Percentiles rank a stretch among this genome's conserved stretches.
Evolutionary conservation across 2,329 filamentous ascomycete species (phyloP).

Genomic region (Aspergillus sclerotialis): DNA sequence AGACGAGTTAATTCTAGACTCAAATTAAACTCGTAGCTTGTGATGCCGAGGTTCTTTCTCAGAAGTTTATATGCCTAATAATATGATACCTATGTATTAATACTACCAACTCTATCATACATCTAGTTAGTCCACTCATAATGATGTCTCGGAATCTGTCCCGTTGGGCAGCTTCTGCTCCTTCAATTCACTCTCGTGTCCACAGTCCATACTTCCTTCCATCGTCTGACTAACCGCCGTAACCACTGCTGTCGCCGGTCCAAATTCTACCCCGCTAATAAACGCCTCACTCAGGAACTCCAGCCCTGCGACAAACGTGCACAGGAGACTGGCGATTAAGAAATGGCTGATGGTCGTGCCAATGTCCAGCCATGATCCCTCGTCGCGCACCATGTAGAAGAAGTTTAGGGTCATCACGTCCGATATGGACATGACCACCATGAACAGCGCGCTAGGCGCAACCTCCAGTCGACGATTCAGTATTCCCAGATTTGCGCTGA

Average conservation of each 20-base stretch:
- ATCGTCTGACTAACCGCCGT: conserved; percentile 14
- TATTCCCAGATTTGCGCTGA: conserved; percentile 90
- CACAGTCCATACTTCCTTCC: conserved; percentile 11
- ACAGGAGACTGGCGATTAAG: conserved; percentile 79
- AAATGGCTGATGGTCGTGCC: conserved; percentile 96
- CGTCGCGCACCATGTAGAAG: conserved; percentile 95
- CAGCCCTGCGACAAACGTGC: conserved; percentile 81
- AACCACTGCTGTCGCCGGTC: conserved; percentile 8
- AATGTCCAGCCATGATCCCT: conserved; percentile 96
- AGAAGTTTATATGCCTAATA: conserved; percentile 1
- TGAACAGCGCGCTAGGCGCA: conserved; percentile 82
- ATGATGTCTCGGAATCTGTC: too few relatives aligned
- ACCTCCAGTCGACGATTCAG: conserved; percentile 79
- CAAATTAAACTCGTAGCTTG: conserved; percentile 4
- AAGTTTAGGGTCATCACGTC: conserved; percentile 92
- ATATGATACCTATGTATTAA: too few relatives aligned
- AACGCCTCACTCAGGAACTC: conserved; percentile 81
- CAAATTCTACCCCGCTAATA: conserved; percentile 67
- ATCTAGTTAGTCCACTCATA: too few relatives aligned
- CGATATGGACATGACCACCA: conserved; percentile 85
- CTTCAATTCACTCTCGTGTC: conserved; percentile 2
- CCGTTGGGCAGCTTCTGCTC: not conserved
- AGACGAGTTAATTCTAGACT: not conserved
- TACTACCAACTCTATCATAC: too few relatives aligned
- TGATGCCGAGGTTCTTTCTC: conserved; percentile 6